Conservation (phyloP, 2,329 filamentous ascomycete genomes). For the Neonectria faginata region DNA sequence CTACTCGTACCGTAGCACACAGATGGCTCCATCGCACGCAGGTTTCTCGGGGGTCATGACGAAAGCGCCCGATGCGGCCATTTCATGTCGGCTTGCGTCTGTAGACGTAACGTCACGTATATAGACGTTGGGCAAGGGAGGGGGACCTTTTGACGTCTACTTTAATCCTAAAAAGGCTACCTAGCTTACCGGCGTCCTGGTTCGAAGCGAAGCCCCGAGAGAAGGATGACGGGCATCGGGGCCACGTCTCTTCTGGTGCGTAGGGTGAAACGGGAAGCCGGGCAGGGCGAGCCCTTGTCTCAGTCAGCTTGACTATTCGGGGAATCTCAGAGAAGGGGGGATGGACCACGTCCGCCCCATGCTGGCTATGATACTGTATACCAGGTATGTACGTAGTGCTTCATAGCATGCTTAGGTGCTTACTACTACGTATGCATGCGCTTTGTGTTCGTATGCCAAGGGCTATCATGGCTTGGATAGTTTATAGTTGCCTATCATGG, state of each 20-base stretch:
- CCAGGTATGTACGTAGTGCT: too few relatives aligned
- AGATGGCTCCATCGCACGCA: constrained; percentile 6
- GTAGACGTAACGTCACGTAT: not conserved
- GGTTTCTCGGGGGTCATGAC: not conserved
- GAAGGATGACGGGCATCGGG: constrained; percentile 25
- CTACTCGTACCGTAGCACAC: constrained; percentile 1
- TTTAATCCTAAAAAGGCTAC: not conserved
- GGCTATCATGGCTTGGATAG: not conserved
- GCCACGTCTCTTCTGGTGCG: constrained; percentile 12
- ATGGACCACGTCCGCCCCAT: not conserved
- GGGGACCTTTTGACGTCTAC: constrained; percentile 9
- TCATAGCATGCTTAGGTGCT: not conserved
- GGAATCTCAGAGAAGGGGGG: constrained; percentile 1
- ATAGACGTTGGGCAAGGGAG: not conserved
- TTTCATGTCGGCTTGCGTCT: not conserved
- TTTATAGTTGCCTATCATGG: not conserved
- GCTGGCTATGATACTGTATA: not conserved
- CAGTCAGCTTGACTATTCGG: constrained; percentile 2
- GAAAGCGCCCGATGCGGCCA: constrained; percentile 4
- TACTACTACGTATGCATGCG: not conserved
- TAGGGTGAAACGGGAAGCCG: constrained; percentile 16
- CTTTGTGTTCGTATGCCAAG: not conserved
- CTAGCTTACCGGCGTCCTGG: constrained; percentile 25
- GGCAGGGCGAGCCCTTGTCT: constrained; percentile 14
- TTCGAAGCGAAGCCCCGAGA: constrained; percentile 7